Conservation (phyloP, 2,329 filamentous ascomycete species). For the Leptographium lundbergii region DNA sequence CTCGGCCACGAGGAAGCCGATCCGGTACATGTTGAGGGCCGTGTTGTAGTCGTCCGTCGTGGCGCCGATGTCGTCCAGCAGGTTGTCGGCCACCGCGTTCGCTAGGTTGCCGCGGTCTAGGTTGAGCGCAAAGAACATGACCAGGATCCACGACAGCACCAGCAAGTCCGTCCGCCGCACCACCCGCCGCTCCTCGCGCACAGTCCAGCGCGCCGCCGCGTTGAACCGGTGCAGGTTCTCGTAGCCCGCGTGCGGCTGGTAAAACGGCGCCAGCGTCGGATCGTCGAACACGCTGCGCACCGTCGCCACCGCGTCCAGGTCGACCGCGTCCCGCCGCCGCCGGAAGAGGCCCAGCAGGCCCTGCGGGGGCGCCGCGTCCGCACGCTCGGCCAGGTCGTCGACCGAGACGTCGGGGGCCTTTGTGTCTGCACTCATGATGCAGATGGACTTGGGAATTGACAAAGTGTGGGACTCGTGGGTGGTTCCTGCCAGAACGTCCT, state of each 20-base stretch:
- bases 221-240: conserved; percentile 44
- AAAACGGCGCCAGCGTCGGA: not conserved
- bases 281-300: conserved; percentile 6
- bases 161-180: conserved; percentile 29
- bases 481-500: too few species aligned
- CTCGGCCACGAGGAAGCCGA: conserved; percentile 40
- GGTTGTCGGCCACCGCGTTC: conserved; percentile 22
- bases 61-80: conserved; percentile 17
- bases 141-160: conserved; percentile 21
- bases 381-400: conserved; percentile 2
- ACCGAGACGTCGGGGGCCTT: not conserved
- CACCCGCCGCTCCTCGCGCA: conserved; percentile 5
- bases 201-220: conserved; percentile 36
- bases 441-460: not conserved
- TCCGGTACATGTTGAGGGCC: conserved; percentile 36
- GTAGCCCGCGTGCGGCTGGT: conserved; percentile 19
- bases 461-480: too few species aligned
- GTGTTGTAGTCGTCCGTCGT: conserved; percentile 32
- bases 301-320: conserved; percentile 1
- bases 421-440: not conserved
- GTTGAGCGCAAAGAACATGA: conserved; percentile 24
- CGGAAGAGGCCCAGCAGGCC: not conserved
- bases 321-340: not conserved
- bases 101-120: conserved; percentile 23
- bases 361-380: not conserved